A percentile compares a stretch with the other conserved stretches of the same genome.
Evolutionary conservation across 2,329 filamentous ascomycete genomes (phyloP).

Genomic region (Tolypocladium guangdongense): DNA sequence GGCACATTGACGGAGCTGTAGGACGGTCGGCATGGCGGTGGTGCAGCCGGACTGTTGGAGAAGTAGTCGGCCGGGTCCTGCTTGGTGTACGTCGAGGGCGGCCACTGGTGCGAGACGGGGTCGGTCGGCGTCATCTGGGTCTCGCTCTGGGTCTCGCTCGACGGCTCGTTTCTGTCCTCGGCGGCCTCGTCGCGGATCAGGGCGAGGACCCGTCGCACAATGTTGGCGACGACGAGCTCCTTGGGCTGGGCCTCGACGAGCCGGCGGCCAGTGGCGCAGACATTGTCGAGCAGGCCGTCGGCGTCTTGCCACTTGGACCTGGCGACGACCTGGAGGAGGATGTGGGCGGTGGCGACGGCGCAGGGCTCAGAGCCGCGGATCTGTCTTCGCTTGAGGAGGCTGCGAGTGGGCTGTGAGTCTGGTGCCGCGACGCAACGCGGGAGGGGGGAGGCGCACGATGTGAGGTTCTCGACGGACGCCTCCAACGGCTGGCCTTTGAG

Average conservation of each 20-base stretch:
- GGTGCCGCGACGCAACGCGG: background rate
- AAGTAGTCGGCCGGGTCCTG: constrained; percentile 21
- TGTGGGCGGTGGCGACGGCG: constrained; percentile 80
- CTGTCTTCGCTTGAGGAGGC: constrained; percentile 81
- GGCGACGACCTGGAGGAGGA: constrained; percentile 78
- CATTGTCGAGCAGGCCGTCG: constrained; percentile 65
- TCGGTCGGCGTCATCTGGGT: constrained; percentile 26
- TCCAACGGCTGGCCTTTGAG: constrained; percentile 68
- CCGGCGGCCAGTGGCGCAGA: constrained; percentile 67
- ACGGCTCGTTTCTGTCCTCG: constrained; percentile 59
- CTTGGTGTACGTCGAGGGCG: constrained; percentile 20
- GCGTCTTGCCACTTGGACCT: constrained; percentile 70
- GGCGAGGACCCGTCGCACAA: constrained; percentile 79
- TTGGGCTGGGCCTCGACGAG: constrained; percentile 76
- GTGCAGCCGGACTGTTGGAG: constrained; percentile 12
- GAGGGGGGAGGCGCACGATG: constrained; percentile 50
- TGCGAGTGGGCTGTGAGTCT: constrained; percentile 22
- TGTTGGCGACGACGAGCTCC: constrained; percentile 89
- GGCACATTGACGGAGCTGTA: constrained; percentile 54
- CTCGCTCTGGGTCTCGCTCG: constrained; percentile 49
- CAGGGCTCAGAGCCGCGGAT: constrained; percentile 81
- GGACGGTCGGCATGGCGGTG: constrained; percentile 39
- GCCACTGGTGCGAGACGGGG: constrained; percentile 23
- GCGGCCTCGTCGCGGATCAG: constrained; percentile 86
- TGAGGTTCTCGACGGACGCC: constrained; percentile 70